These are phyloP conservation scores for Choricystis sp. DNA, from an alignment of 139 green algal genomes.

Conservation along the genomic window DNA sequence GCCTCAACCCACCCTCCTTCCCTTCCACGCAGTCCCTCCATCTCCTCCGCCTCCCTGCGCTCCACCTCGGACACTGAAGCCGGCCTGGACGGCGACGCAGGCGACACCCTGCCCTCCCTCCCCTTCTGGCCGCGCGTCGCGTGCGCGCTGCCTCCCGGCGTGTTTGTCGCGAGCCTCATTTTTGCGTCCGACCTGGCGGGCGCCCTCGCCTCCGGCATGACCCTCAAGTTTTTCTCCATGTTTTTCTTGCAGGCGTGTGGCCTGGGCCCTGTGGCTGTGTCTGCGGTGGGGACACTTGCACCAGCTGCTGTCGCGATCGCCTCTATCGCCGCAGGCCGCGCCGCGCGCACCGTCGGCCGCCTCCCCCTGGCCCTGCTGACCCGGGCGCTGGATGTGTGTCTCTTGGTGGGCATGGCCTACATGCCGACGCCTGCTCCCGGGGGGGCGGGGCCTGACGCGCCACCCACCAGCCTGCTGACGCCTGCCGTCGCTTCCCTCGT, in stretches of 20 bases:
- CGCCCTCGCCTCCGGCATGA: constrained; percentile 25
- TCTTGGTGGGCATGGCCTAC: constrained; percentile 22
- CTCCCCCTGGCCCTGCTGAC: constrained; percentile 18
- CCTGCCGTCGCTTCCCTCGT: no score
- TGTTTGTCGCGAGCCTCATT: constrained; percentile 17
- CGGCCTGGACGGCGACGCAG: no score
- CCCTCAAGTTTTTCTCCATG: constrained; percentile 27
- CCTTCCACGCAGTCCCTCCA: no score
- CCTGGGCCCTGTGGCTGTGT: constrained; percentile 8
- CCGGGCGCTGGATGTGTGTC: constrained; percentile 11
- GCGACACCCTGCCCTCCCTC: no score
- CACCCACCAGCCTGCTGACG: no score
- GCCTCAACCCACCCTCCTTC: no score
- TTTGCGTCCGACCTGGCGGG: constrained; percentile 16
- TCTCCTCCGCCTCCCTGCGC: no score
- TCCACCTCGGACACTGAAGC: no score
- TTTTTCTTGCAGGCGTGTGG: constrained; percentile 20
- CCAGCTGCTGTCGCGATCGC: constrained; percentile 10
- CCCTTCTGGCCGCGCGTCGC: no score
- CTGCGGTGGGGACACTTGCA: constrained; percentile 4
- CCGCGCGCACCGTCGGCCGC: constrained; percentile 6
- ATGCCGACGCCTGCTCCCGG: constrained; percentile 5
- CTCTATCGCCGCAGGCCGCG: constrained; percentile 5
- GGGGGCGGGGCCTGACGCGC: not conserved
- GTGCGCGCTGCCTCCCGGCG: constrained; percentile 2